phyloP scores from a whole-genome alignment of 225 moss, liverwort and hornwort species.

The Straminergon stramineum region DNA sequence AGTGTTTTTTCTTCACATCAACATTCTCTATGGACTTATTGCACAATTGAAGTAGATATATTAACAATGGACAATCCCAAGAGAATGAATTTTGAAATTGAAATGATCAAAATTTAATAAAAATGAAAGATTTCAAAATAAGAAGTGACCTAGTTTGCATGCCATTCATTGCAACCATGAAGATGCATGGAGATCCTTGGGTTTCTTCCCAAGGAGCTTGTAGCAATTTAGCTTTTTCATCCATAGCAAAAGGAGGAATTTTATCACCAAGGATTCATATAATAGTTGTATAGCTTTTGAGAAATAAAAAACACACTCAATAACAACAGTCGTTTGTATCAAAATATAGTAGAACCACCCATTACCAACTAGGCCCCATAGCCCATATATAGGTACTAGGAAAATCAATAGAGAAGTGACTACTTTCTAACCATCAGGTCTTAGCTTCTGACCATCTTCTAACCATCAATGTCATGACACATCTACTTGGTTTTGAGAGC shows the following conservation, averaged over 20 bases:
- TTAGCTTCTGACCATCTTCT: too few relatives aligned
- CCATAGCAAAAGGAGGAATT: not conserved
- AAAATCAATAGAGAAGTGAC: too few relatives aligned
- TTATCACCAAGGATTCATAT: too few relatives aligned
- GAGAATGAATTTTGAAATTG: not conserved
- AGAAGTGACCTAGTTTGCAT: not conserved
- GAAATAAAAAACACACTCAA: not conserved
- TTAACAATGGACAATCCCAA: not conserved
- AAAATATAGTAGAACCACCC: not conserved
- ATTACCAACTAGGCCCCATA: too few relatives aligned
- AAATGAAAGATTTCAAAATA: not conserved
- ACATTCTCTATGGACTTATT: too few relatives aligned
- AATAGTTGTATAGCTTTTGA: too few relatives aligned
- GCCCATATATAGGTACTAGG: too few relatives aligned
- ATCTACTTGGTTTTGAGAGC: too few relatives aligned
- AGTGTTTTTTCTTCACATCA: too few relatives aligned
- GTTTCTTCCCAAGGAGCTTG: not conserved
- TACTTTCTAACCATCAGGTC: too few relatives aligned
- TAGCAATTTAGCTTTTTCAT: not conserved
- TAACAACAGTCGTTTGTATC: not conserved
- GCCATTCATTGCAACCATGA: not conserved
- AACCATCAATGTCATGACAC: too few relatives aligned
- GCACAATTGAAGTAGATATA: too few relatives aligned
- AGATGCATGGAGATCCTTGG: not conserved
- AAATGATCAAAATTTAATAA: not conserved